A percentile compares a stretch with the other conserved stretches of the same genome.
Evolutionary conservation across 345 rosid species (phyloP).

Genomic region (Hirschfeldia incana): DNA sequence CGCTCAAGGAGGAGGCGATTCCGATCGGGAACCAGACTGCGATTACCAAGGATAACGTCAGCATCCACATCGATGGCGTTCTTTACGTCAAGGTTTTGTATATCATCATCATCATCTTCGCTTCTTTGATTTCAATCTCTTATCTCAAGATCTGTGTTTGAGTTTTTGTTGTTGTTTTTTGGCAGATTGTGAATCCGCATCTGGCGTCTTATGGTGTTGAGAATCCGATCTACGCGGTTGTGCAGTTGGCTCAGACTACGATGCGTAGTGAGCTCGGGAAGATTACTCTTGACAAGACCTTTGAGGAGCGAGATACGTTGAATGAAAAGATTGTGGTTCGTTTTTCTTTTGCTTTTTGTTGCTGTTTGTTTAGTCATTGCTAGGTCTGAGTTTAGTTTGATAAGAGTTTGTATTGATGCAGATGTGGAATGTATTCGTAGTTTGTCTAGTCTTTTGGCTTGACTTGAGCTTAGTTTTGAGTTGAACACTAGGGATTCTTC

Average conservation of each 20-base stretch:
- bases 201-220: constrained; percentile 93
- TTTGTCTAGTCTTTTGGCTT: not conserved
- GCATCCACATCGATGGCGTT: constrained; percentile 89
- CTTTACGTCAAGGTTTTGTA: constrained; percentile 75
- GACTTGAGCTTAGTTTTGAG: not conserved
- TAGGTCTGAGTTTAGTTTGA: not conserved
- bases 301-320: constrained; percentile 90
- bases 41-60: constrained; percentile 92
- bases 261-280: constrained; percentile 99
- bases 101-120: not conserved
- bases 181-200: constrained; percentile 85
- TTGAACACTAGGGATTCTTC: not conserved
- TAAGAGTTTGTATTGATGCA: not conserved
- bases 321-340: constrained; percentile 93
- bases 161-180: not conserved
- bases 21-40: constrained; percentile 91
- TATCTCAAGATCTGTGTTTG: not conserved
- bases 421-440: not conserved
- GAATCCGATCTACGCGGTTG: constrained; percentile 87
- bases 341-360: not conserved
- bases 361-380: not conserved
- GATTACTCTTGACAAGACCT: constrained; percentile 95
- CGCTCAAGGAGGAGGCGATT: constrained; percentile 95
- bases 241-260: constrained; percentile 92
- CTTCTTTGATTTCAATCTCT: not conserved